Base-by-base conservation (phyloP, 345 rosid genomes). In the Brassica cretica region DNA sequence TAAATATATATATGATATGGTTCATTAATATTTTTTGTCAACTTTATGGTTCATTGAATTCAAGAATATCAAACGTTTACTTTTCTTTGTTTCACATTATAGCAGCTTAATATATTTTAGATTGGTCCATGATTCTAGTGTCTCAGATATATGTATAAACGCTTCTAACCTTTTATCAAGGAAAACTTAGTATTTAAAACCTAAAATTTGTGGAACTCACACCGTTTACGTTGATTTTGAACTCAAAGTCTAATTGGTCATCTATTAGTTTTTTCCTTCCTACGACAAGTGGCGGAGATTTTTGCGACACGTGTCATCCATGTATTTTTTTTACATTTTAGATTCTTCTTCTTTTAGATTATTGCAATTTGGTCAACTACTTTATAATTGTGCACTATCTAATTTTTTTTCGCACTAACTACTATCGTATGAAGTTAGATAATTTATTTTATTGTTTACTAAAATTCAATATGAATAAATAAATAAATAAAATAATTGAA, bases 71-170 rank as follows among this genome's bases (percentile, higher is more conserved):
- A 5, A 1, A 53, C 59, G 44, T 70, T 35, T 35, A 70, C 66
- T 53, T 64, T 71, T 77, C 70, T 63, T 70, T 53, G 80, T 51
- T 77, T 64, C 80, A 63, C 69, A 63, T 32, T 33, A 61, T 41
- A 41, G 2, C 63, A 60, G 0, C 62, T 44, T 44, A 14, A 41
- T 29, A 2, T 75, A 37, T 56, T 37, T n/a, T 51, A 33, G 3
- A 35, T 24, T 56, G 19, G 11, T 58, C 73, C 10, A 49, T 18
- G n/a, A 16, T 15, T 64, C 24, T 32, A 7, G 8, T 41, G 11
- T 21, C 15, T 39, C 65, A 11, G 30, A 27, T 19, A 1, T 27
- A 5, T 61, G 6, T 49, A 5, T 53, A 53, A 73, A 27, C 21
- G 46, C 61, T 73, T 62, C 4, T 33, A 72, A 73, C 12, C 12